Conservation (phyloP, 192 early-diverging fungal genomes). For the Piromyces finnis region DNA sequence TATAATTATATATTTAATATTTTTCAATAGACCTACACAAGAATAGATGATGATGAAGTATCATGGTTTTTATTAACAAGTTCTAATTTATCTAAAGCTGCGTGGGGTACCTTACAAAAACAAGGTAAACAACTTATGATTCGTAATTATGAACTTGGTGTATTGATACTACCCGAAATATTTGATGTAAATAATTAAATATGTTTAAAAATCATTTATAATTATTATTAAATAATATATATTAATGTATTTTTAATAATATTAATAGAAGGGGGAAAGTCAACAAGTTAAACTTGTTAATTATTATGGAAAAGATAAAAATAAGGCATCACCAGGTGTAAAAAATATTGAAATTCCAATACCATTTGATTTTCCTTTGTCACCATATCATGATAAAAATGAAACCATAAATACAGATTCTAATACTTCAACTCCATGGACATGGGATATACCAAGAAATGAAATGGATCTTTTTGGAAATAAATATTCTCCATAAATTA, state of each 20-base stretch:
- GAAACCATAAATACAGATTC: constrained; percentile 13
- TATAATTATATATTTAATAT: too few species aligned
- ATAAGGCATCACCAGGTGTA: background rate
- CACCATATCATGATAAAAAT: constrained; percentile 12
- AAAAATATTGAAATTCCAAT: constrained; percentile 18
- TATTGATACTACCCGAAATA: constrained; percentile 29
- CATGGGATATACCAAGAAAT: constrained; percentile 8
- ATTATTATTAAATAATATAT: constrained; percentile 6
- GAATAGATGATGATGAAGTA: constrained; percentile 11
- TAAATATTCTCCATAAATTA: background rate
- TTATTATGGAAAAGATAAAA: background rate
- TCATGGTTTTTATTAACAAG: constrained; percentile 16
- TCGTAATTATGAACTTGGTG: constrained; percentile 46
- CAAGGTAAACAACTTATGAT: constrained; percentile 29
- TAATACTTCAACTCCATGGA: constrained; percentile 12
- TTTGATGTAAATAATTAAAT: constrained; percentile 43
- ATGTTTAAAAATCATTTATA: too few species aligned
- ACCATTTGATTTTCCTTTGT: constrained; percentile 37
- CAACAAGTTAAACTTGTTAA: background rate
- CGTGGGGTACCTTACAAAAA: constrained; percentile 39
- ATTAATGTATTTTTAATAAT: constrained; percentile 2
- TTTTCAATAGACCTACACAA: constrained; percentile 4
- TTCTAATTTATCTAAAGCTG: constrained; percentile 44
- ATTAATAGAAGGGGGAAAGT: constrained; percentile 2
- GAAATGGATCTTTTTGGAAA: background rate